A percentile compares a stretch with the other conserved stretches of the same genome.
Conservation (phyloP, 1,284 basidiomycete species). For the Sporisorium iseilematis-ciliati region DNA sequence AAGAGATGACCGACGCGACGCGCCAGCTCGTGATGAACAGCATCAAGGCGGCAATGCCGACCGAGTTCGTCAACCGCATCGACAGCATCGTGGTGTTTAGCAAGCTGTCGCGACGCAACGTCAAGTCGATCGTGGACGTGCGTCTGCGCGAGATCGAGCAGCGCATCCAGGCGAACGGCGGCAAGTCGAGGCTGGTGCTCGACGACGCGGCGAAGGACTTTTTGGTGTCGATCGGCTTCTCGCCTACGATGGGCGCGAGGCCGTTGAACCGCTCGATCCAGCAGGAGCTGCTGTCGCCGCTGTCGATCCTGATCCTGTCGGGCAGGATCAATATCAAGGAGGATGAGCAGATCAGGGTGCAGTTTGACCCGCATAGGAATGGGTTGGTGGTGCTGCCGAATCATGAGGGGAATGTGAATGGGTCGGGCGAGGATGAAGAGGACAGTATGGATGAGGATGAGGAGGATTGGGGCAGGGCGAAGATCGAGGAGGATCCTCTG, state of each 20-base stretch:
- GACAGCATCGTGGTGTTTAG: constrained; percentile 74
- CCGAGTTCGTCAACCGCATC: constrained; percentile 74
- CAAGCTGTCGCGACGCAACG: constrained; percentile 72
- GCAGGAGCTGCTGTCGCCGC: constrained; percentile 89
- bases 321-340: constrained; percentile 84
- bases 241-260: constrained; percentile 75
- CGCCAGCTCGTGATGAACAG: constrained; percentile 71
- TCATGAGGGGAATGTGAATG: constrained; percentile 73
- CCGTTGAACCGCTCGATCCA: constrained; percentile 93
- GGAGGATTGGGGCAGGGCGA: constrained; percentile 56
- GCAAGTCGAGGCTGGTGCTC: constrained; percentile 83
- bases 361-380: constrained; percentile 87
- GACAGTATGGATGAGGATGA: constrained; percentile 65
- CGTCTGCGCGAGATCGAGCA: constrained; percentile 76
- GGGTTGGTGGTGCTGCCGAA: constrained; percentile 85
- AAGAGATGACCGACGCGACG: constrained; percentile 72
- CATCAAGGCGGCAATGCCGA: constrained; percentile 73
- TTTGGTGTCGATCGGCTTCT: constrained; percentile 75
- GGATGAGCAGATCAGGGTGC: constrained; percentile 81
- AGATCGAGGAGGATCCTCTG: constrained; percentile 57
- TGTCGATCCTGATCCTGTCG: constrained; percentile 87
- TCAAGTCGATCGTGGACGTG: constrained; percentile 73
- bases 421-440: constrained; percentile 53
- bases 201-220: constrained; percentile 84
- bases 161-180: constrained; percentile 78